These are phyloP conservation scores for Penicillium sp. DNA, from an alignment of 2,329 filamentous ascomycete species.

Conservation along the genomic window DNA sequence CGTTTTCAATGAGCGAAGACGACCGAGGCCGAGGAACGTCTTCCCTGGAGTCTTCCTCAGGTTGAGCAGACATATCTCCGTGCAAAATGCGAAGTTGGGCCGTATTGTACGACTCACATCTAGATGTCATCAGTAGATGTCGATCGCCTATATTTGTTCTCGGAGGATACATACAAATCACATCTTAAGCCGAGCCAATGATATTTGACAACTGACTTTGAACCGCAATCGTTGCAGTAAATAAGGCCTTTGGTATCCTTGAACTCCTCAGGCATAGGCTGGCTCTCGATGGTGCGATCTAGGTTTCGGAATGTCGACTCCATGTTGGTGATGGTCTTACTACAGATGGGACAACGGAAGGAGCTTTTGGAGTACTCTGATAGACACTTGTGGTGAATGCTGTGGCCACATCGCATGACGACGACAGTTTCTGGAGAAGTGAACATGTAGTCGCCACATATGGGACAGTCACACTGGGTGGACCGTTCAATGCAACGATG, in stretches of 20 bases:
- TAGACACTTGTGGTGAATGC: constrained; percentile 89
- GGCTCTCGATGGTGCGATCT: constrained; percentile 78
- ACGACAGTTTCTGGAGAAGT: constrained; percentile 84
- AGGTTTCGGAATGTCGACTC: constrained; percentile 89
- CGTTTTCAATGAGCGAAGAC: constrained; percentile 28
- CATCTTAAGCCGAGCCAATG: constrained; percentile 97
- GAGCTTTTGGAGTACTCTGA: constrained; percentile 82
- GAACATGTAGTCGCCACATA: constrained; percentile 96
- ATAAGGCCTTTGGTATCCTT: constrained; percentile 75
- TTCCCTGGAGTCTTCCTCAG: constrained; percentile 26
- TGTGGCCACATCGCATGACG: constrained; percentile 93
- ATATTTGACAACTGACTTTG: constrained; percentile 79
- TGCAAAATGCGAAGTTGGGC: constrained; percentile 43
- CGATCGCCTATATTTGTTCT: background rate
- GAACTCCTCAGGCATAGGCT: constrained; percentile 90
- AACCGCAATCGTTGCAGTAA: constrained; percentile 91
- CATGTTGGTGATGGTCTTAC: constrained; percentile 96
- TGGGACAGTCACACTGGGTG: constrained; percentile 93
- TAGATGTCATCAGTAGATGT: constrained; percentile 19
- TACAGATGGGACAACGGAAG: constrained; percentile 96
- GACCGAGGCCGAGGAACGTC: constrained; percentile 23
- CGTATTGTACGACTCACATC: constrained; percentile 50
- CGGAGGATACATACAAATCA: constrained; percentile 46
- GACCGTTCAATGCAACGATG: constrained; percentile 94
- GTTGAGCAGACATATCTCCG: constrained; percentile 25